Evolutionary conservation across 495 filamentous ascomycete species (phyloP), one percentile per base, ranked within the genome.

Genomic region (Neurospora sp.): DNA sequence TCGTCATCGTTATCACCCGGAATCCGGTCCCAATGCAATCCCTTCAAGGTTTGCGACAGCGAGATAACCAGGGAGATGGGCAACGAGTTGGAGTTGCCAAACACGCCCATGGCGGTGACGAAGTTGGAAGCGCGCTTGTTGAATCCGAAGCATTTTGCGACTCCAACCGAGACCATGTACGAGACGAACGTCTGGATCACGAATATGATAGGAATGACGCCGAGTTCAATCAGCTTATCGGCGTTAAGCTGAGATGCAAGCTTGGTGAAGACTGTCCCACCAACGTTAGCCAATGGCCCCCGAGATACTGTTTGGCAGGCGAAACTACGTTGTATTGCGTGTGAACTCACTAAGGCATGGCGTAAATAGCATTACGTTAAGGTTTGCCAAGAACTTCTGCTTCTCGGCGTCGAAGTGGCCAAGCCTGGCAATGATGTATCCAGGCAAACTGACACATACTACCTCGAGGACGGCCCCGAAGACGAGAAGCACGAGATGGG

Each of bases 391-490:
- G 77, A 98, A 94, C 80, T 97, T 98, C 81, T 99, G 96, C 76
- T 92, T 92, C 48, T 97, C 93, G 69, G 92, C 91, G 83, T 95
- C 93, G 82, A 99, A 97, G 85, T 97, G 91, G 79, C 96, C 96
- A 77, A 92, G 85, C 62, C 91, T 86, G 24, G 96, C 96, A 70
- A 97, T 90, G 76, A 98, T 90, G 79, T 97, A 99, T n/a, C 96
- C 96, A 2, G 96, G 96, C 73, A 97, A 82, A 80, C 91, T 93
- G 78, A 99, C 96, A 82, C 94, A 98, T 43, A 98, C 90, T 3
- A 99, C 96, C 79, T 99, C 95, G 77, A 98, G 82, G 31, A 99
- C 95, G 17, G 96, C 96, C 81, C 97, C 96, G 78, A 97, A 97
- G 73, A 99, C 94, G 43, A 99, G 89, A 9, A 97, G 86, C 37